phyloP scores from a whole-genome alignment of 331 rosid species.

The Spiraea crenata region DNA sequence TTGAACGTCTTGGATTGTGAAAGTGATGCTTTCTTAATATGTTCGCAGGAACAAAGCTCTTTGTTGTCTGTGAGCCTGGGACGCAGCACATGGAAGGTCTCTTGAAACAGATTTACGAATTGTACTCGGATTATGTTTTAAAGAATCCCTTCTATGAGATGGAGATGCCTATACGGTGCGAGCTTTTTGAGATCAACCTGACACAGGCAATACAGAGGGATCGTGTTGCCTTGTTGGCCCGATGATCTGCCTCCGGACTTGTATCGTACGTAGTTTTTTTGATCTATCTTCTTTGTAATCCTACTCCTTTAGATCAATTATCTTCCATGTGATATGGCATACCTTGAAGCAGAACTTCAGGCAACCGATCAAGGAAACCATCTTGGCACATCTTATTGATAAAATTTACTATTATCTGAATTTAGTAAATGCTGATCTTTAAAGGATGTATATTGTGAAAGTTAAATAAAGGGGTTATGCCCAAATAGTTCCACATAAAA shows the following conservation, averaged over 20 bases:
- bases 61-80: constrained; percentile 88
- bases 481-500: no score
- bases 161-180: constrained; percentile 98
- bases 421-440: no score
- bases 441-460: no score
- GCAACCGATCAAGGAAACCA: no score
- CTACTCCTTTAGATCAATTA: no score
- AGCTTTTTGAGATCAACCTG: constrained; percentile 79
- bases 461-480: no score
- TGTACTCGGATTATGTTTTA: constrained; percentile 84
- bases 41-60: constrained; percentile 73
- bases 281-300: no score
- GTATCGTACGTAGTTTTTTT: no score
- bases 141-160: constrained; percentile 97
- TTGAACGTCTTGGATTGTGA: neutral
- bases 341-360: no score
- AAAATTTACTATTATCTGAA: no score
- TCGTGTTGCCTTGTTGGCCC: constrained; percentile 70
- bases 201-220: constrained; percentile 81
- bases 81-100: constrained; percentile 76
- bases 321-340: no score
- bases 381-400: no score
- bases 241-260: constrained; percentile 28
- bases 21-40: neutral
- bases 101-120: constrained; percentile 65